A percentile compares a stretch with the other conserved stretches of the same genome.
Evolutionary conservation across 768 basidiomycete species (phyloP).

Genomic region (Panellus pusillus): DNA sequence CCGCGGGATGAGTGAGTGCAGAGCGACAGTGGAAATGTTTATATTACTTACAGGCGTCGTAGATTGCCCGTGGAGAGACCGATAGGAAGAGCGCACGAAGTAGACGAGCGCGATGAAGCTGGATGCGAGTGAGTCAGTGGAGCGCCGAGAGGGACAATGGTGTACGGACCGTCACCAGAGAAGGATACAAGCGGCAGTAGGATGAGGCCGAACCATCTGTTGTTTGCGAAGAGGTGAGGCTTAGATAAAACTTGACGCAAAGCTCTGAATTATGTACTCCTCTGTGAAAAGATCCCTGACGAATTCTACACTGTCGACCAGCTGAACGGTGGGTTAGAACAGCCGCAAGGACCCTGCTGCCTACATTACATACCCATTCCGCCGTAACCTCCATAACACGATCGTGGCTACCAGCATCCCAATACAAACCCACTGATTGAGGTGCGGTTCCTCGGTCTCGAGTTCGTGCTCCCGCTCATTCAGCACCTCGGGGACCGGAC

Average conservation of each 20-base stretch:
- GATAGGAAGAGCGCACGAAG: constrained; percentile 46
- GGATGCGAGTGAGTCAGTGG: no score
- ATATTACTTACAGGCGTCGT: no score
- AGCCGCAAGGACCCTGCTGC: no score
- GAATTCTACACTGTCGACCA: constrained; percentile 63
- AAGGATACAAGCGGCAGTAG: constrained; percentile 72
- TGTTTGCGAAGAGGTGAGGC: background rate
- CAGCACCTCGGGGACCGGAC: constrained; percentile 45
- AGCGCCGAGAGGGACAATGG: no score
- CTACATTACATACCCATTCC: constrained; percentile 73
- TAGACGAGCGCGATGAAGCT: constrained; percentile 35
- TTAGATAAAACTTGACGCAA: constrained; percentile 3
- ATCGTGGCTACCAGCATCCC: constrained; percentile 51
- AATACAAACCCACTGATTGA: constrained; percentile 66
- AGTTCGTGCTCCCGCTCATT: constrained; percentile 40
- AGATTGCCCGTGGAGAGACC: constrained; percentile 3
- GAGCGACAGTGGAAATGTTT: no score
- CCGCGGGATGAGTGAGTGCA: no score
- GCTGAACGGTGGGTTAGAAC: constrained; percentile 31
- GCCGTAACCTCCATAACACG: constrained; percentile 65
- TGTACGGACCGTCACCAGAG: constrained; percentile 46
- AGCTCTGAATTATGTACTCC: constrained; percentile 37
- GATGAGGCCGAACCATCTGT: constrained; percentile 72
- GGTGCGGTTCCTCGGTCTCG: constrained; percentile 45
- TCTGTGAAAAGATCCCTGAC: constrained; percentile 48